Evolutionary conservation across 345 rosid genomes (phyloP), one percentile per base, ranked within the genome.

Genomic region (Aurinia saxatilis): DNA sequence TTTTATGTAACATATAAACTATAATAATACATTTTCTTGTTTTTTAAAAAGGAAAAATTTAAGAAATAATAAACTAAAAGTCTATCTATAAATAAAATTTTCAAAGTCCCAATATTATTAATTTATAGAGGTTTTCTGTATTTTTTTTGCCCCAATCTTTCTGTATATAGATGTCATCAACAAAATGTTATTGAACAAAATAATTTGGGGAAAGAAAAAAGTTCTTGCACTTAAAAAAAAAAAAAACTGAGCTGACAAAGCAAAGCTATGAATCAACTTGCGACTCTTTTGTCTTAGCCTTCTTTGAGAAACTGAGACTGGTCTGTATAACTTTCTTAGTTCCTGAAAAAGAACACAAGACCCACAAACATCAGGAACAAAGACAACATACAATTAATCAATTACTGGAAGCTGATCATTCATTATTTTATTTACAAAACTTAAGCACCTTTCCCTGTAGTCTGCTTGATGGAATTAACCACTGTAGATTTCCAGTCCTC

Each of bases 401-500:
- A 12, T 50, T 59, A 25, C 58, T 2, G 14, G 29, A 27, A 3
- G 8, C n/a, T n/a, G 18, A 21, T n/a, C 47, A 12, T 42, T 9
- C 25, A 15, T 15, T 35, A 41, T 37, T 3, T 15, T 35, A 41
- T 37, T 3, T 13, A 15, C 13, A 52, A 53, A 18, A 29, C n/a
- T n/a, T n/a, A n/a, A n/a, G n/a, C n/a, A n/a, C 91, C 91, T 73
- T 79, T 68, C 57, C 60, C 71, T 60, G 77, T 68, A 30, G 41
- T 76, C 48, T 77, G 48, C 44, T 78, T 76, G 46, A 83, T 81
- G 0, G 93, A 78, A 61, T 81, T 58, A 9, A 84, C 50, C 5
- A 92, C 88, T 4, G 84, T 60, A 1, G 96, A 78, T 67, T 92
- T 92, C 91, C 96, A 89, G 12, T 88, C 81, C 63, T 86, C 87